Percentiles rank a stretch among this genome's conserved stretches.
Evolutionary conservation across 2,329 filamentous ascomycete species (phyloP).

Genomic region (Anthostomella pinea): DNA sequence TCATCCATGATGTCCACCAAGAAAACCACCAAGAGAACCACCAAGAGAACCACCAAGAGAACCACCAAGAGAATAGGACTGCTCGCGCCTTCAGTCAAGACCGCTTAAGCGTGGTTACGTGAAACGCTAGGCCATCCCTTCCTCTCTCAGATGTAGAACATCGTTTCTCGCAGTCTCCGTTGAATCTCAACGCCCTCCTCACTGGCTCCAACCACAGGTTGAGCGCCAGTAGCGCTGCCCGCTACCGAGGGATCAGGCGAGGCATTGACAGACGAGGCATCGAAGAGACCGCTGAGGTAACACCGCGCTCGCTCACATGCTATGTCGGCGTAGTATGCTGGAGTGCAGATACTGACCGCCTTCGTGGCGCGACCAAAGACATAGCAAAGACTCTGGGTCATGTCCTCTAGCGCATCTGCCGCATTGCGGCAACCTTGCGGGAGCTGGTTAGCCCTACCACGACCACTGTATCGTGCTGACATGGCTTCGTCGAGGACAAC

Average conservation of each 20-base stretch:
- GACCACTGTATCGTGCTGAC: too few relatives aligned
- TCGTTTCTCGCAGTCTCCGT: conserved; percentile 36
- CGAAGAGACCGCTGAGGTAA: conserved; percentile 56
- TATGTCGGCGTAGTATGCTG: conserved; percentile 76
- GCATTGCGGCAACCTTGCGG: conserved; percentile 31
- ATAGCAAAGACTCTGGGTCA: conserved; percentile 69
- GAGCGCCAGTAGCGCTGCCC: too few relatives aligned
- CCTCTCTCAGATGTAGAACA: conserved; percentile 50
- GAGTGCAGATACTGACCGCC: conserved; percentile 67
- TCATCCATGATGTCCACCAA: too few relatives aligned
- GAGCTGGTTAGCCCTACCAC: too few relatives aligned
- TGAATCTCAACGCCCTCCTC: conserved; percentile 21
- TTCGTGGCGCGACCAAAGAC: conserved; percentile 69
- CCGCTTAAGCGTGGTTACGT: too few relatives aligned
- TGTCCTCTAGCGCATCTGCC: conserved; percentile 58
- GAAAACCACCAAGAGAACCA: too few relatives aligned
- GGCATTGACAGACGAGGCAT: too few relatives aligned
- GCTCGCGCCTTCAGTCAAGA: too few relatives aligned
- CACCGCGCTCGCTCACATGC: conserved; percentile 64
- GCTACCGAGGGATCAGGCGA: too few relatives aligned
- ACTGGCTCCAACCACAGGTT: neutral
- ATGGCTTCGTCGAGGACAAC: conserved; percentile 60
- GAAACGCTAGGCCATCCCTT: too few relatives aligned
- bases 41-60: too few relatives aligned
- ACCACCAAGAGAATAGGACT: too few relatives aligned